Evolutionary conservation across 176 grass and related monocot genomes (phyloP), one percentile per base, ranked within the genome.

Genomic region (Bromus sterilis): DNA sequence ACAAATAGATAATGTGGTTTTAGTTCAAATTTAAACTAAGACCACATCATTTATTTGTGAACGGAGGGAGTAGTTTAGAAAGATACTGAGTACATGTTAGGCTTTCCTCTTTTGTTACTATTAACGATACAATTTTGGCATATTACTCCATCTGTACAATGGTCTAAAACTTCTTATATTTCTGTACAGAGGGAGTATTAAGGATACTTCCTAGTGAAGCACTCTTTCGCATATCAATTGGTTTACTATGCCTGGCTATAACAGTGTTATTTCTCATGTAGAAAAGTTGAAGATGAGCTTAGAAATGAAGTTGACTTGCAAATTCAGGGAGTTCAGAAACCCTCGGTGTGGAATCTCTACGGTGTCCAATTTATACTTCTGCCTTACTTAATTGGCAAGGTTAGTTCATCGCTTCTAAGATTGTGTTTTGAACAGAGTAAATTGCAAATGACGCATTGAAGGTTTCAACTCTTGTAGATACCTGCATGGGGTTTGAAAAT

Each of bases 311-410:
- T 98, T 28, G 86, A 98, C 78, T 91, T 98, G 63, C 95, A 94
- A 71, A 98, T 98, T 42, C 95, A 98, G 71, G 95, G 92, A 71
- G 78, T 87, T 46, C 86, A 98, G 59, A 98, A 91, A 80, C 95
- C 95, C 24, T 94, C 95, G 67, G n/a, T 86, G 2, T 94, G 95
- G 92, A 93, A 80, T 82, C 78, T 98, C 36, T 91, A 79, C 61
- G 92, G 88, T 76, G 84, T 98, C 34, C 95, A 95, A 65, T 89
- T 93, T 87, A 63, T 88, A 84, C 92, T 98, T 89, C 74, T 95
- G 59, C 95, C 95, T 78, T 98, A 93, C 56, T 86, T 79, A 41
- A 67, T 94, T 58, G 92, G 95, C 80, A 97, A 97, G 95, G 92
- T 94, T 36, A 78, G 79, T 67, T 9, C 37, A 79, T 58, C 4